These are phyloP conservation scores for Nitzschia inconspicua DNA, from an alignment of 108 stramenopile species.

Conservation along the genomic window DNA sequence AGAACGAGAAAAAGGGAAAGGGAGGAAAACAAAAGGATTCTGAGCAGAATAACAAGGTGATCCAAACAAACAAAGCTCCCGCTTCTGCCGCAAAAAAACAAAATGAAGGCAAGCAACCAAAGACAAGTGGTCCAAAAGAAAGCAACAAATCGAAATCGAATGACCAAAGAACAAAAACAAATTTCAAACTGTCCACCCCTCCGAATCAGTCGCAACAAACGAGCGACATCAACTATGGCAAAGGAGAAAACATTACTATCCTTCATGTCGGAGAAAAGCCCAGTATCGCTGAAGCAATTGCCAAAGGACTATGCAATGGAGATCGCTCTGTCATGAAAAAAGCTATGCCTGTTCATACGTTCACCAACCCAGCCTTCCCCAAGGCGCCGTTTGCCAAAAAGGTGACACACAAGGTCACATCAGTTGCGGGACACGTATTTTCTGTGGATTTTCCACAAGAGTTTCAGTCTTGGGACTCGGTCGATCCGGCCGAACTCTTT, in stretches of 20 bases:
- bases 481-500: constrained; percentile 89
- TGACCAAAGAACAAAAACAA: no score
- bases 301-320: constrained; percentile 50
- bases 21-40: neutral
- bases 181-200: constrained; percentile 45
- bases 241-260: constrained; percentile 60
- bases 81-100: neutral
- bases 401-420: constrained; percentile 73
- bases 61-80: neutral
- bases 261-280: constrained; percentile 87
- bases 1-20: no score
- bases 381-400: constrained; percentile 66
- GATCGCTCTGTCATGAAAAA: constrained; percentile 19
- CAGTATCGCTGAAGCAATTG: constrained; percentile 81
- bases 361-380: constrained; percentile 60
- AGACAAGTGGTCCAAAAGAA: constrained; percentile 1
- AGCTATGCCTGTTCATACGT: constrained; percentile 65
- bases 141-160: constrained; percentile 2
- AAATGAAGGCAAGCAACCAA: constrained; percentile 9
- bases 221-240: constrained; percentile 71
- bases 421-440: constrained; percentile 95
- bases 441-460: constrained; percentile 89
- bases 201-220: constrained; percentile 84
- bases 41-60: constrained; percentile 6
- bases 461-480: constrained; percentile 89